phyloP scores from a whole-genome alignment of 2,329 filamentous ascomycete genomes.

The Zasmidium citrigriseum region DNA sequence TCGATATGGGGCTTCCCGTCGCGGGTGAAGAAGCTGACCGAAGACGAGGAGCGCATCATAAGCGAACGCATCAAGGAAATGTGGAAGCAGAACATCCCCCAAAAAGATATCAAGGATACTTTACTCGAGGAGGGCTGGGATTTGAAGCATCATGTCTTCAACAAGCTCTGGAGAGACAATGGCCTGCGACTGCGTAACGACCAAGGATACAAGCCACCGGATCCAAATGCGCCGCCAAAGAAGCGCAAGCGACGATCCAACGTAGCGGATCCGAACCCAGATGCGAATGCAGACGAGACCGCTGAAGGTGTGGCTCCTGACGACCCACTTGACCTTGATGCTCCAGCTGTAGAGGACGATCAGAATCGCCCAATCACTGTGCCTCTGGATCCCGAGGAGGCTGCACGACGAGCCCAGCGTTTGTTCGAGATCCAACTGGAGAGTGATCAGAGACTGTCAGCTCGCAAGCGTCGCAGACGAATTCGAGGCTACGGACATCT shows the following conservation, averaged over 20 bases:
- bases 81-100: constrained; percentile 73
- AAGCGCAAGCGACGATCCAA: constrained; percentile 34
- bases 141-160: constrained; percentile 58
- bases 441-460: constrained; percentile 61
- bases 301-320: background rate
- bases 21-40: constrained; percentile 67
- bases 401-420: constrained; percentile 23
- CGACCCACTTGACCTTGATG: background rate
- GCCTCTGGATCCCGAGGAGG: constrained; percentile 21
- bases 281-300: constrained; percentile 1
- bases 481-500: constrained; percentile 69
- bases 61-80: constrained; percentile 71
- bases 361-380: background rate
- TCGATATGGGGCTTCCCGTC: constrained; percentile 71
- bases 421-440: constrained; percentile 42
- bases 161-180: constrained; percentile 62
- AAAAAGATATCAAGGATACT: constrained; percentile 71
- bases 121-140: constrained; percentile 72
- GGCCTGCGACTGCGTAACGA: constrained; percentile 40
- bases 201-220: constrained; percentile 21
- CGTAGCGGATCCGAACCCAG: constrained; percentile 5
- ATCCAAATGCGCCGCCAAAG: constrained; percentile 26
- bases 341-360: background rate
- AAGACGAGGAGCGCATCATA: constrained; percentile 68
- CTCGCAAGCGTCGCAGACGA: constrained; percentile 67